Evolutionary conservation across 2,329 filamentous ascomycete genomes (phyloP), one percentile per base, ranked within the genome.

Genomic region (Nemania sp.): DNA sequence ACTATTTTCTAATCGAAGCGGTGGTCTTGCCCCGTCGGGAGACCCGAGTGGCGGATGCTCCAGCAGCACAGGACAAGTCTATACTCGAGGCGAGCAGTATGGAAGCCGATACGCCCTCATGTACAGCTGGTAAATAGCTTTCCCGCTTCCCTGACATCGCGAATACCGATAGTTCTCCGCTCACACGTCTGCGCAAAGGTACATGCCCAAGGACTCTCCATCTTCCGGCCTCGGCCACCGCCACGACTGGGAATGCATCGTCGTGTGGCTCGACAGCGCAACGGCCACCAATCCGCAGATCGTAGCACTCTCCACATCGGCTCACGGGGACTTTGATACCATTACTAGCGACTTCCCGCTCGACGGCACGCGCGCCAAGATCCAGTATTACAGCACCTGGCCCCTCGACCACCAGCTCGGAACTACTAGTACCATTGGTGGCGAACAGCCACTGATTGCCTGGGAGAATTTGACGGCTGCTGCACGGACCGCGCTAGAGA

Each of bases 151-250:
- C 7, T 69, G 51, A 3, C 15, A 20, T 54, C 0, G n/a, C 26
- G 18, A 32, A 35, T 22, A 27, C 8, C 15, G 15, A 20, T 3
- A n/a, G 45, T 55, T 32, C 7, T 51, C 22, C 2, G 8, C 24
- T 41, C 15, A 56, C 32, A 68, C 72, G 74, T 20, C 38, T 18
- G 8, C 13, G 8, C 15, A 52, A 51, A 73, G 73, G 73, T 82
- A 82, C 71, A 78, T 81, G 74, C 80, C 80, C 56, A 83, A 83
- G 74, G 81, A 83, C 58, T 75, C 77, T 45, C 79, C 81, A 1
- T 79, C 75, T 0, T 43, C 66, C 5, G 79, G 79, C 5, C 67
- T 79, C 3, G 79, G 77, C 47, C 79, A 80, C 72, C 77, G 79
- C 15, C 78, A 80, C 73, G 79, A 80, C 67, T 81, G 79, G 78